phyloP scores from a whole-genome alignment of 495 filamentous ascomycete genomes.

The Lineolata rhizophorae region DNA sequence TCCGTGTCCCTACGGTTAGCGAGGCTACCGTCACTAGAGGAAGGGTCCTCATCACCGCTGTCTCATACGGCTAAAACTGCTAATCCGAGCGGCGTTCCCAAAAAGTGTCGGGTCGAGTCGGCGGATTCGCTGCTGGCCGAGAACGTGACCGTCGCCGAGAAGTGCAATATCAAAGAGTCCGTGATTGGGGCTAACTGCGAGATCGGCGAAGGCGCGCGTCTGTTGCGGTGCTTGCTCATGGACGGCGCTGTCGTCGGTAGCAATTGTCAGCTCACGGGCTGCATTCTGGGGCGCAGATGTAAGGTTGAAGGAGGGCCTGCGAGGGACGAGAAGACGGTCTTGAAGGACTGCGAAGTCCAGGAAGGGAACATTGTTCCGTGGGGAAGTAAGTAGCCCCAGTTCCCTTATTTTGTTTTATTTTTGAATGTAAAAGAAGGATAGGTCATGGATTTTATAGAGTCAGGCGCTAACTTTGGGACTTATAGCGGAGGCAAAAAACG shows the following conservation, averaged over 20 bases:
- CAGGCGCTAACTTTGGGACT: no score
- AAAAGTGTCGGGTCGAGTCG: slow-evolving; percentile 47
- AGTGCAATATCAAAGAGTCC: slow-evolving; percentile 66
- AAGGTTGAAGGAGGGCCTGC: slow-evolving; percentile 41
- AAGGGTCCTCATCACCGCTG: slow-evolving; percentile 33
- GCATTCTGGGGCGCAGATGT: slow-evolving; percentile 54
- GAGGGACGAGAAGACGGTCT: slow-evolving; percentile 36
- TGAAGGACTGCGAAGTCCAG: slow-evolving; percentile 81
- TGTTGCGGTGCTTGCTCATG: slow-evolving; percentile 73
- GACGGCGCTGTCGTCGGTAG: slow-evolving; percentile 67
- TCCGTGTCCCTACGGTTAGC: slow-evolving; percentile 69
- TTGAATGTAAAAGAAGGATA: neutral
- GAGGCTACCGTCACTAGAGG: slow-evolving; percentile 46
- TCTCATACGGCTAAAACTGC: slow-evolving; percentile 61
- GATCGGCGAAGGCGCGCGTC: slow-evolving; percentile 56
- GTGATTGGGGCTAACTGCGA: slow-evolving; percentile 72
- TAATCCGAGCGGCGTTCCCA: slow-evolving; percentile 52
- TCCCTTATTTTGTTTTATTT: neutral
- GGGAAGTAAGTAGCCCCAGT: slow-evolving; percentile 42
- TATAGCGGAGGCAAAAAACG: slow-evolving; percentile 12
- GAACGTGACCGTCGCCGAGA: slow-evolving; percentile 68
- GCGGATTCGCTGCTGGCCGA: slow-evolving; percentile 62
- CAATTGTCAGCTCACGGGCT: slow-evolving; percentile 55
- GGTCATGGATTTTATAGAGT: no score
- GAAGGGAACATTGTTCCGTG: slow-evolving; percentile 65